Evolutionary conservation across 805 yeast genomes (phyloP).

Genomic region (Yamadazyma laniorum): DNA sequence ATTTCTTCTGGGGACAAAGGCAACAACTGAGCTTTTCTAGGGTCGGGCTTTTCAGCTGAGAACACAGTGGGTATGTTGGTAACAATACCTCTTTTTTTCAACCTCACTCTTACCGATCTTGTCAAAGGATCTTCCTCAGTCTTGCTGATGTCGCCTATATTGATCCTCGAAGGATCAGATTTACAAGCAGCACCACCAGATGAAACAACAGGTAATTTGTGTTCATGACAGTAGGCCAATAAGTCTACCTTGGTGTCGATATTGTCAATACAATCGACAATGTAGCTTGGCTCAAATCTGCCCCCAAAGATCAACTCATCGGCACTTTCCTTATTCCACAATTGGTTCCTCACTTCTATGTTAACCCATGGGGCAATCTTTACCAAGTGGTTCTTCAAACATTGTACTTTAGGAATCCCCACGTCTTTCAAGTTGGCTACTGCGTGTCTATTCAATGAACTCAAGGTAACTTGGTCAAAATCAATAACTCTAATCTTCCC

Average conservation of each 20-base stretch:
- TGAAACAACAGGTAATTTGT: constrained; percentile 67
- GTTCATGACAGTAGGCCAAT: constrained; percentile 64
- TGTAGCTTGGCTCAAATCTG: constrained; percentile 62
- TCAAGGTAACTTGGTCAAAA: constrained; percentile 92
- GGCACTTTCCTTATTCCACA: constrained; percentile 72
- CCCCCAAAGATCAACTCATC: constrained; percentile 53
- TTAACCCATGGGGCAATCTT: constrained; percentile 93
- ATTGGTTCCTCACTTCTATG: constrained; percentile 71
- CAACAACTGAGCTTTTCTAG: constrained; percentile 81
- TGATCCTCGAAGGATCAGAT: constrained; percentile 89
- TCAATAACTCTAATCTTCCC: constrained; percentile 78
- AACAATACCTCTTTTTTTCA: constrained; percentile 74
- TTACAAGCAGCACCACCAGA: constrained; percentile 98
- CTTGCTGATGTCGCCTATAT: constrained; percentile 81
- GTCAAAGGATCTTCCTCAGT: constrained; percentile 95
- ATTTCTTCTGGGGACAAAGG: constrained; percentile 84
- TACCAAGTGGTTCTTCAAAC: constrained; percentile 64
- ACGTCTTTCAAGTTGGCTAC: constrained; percentile 91
- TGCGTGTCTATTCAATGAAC: constrained; percentile 91
- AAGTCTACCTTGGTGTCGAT: constrained; percentile 95
- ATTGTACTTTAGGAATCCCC: constrained; percentile 85
- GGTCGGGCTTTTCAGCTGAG: constrained; percentile 95
- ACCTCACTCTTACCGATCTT: constrained; percentile 77
- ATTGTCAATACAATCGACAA: constrained; percentile 95
- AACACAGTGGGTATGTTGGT: constrained; percentile 83